Evolutionary conservation across 345 rosid species (phyloP).

Genomic region (Camelina hispida): DNA sequence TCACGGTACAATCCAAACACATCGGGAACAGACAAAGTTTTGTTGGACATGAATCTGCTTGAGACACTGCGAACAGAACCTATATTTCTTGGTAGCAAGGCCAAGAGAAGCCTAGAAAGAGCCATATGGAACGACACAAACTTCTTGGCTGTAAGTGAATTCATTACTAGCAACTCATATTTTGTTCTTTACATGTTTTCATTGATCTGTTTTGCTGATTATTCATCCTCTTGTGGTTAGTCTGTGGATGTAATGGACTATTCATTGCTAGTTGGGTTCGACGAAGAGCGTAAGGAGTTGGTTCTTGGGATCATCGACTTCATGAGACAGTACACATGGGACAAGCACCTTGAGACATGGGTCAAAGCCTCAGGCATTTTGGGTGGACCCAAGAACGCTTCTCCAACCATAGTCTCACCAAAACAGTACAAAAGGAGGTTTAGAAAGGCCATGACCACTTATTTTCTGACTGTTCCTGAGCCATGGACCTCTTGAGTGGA

Average conservation of each 20-base stretch:
- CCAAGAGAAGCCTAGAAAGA: conserved; percentile 89
- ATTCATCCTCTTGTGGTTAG: conserved; percentile 41
- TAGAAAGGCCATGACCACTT: conserved; percentile 92
- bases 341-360: conserved; percentile 99
- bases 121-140: conserved; percentile 97
- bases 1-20: conserved; percentile 89
- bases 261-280: conserved; percentile 95
- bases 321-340: conserved; percentile 99
- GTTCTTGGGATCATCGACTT: conserved; percentile 96
- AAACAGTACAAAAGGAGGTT: conserved; percentile 93
- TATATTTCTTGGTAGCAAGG: conserved; percentile 90
- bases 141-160: conserved; percentile 83
- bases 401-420: conserved; percentile 92
- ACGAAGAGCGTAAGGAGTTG: conserved; percentile 81
- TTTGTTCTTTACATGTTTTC: background rate
- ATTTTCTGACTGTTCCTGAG: conserved; percentile 92
- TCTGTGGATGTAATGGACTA: conserved; percentile 94
- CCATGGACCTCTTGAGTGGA: conserved; percentile 77
- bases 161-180: background rate
- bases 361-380: conserved; percentile 89
- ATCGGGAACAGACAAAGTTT: conserved; percentile 71
- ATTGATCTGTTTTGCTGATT: background rate
- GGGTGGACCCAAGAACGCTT: conserved; percentile 79
- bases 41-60: conserved; percentile 83
- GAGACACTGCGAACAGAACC: conserved; percentile 87